These are phyloP conservation scores for Senna siamea DNA, from an alignment of 306 rosid genomes.

Conservation along the genomic window DNA sequence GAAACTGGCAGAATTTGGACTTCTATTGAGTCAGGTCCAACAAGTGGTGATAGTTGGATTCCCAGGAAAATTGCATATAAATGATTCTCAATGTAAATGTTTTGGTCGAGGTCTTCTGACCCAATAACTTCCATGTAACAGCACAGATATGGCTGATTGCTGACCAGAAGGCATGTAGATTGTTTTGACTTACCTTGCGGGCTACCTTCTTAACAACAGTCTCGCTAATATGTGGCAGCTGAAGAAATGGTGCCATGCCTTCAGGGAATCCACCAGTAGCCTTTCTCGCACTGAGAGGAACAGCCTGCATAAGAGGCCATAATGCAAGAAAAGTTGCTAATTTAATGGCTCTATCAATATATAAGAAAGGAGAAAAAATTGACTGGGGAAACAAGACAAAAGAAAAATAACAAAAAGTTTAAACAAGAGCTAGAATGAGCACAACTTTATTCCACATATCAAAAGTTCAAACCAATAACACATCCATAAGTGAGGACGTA, in stretches of 20 bases:
- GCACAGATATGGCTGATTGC: conserved; percentile 7
- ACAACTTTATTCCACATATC: no score
- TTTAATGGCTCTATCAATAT: conserved; percentile 20
- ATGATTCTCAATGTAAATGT: conserved; percentile 10
- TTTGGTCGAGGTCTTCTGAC: conserved; percentile 22
- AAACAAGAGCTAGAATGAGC: background rate
- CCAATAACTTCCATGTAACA: conserved; percentile 17
- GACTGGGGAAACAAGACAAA: conserved; percentile 4
- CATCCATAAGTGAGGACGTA: no score
- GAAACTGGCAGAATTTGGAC: conserved; percentile 33
- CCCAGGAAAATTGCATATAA: conserved; percentile 1
- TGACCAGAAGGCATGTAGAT: conserved; percentile 7
- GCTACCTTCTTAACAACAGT: conserved; percentile 83
- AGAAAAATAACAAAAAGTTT: conserved; percentile 5
- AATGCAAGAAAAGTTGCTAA: conserved; percentile 30
- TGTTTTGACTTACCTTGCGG: conserved; percentile 70
- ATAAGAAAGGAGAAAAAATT: background rate
- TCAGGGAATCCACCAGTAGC: conserved; percentile 88
- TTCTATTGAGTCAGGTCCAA: conserved; percentile 24
- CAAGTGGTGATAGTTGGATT: conserved; percentile 4
- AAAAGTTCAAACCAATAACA: no score
- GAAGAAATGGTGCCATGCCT: conserved; percentile 95
- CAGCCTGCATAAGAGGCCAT: conserved; percentile 68
- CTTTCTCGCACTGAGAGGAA: conserved; percentile 92
- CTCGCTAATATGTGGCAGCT: conserved; percentile 94